Conservation (phyloP, 2,329 filamentous ascomycete species). For the Ophiostoma tasmaniense region DNA sequence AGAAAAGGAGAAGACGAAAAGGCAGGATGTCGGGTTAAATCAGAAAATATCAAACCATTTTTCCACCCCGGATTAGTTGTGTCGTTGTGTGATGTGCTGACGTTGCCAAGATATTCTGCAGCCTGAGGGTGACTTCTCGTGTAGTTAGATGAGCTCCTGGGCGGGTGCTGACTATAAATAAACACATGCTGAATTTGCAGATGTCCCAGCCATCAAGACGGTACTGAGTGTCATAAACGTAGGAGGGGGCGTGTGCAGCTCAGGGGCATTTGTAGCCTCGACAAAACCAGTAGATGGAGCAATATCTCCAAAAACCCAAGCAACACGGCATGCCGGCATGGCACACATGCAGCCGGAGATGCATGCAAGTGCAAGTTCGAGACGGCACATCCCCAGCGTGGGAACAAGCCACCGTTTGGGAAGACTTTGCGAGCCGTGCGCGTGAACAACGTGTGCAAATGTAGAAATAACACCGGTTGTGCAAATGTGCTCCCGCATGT, state of each 20-base stretch:
- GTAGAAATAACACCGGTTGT: background rate
- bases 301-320: background rate
- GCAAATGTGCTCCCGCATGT: background rate
- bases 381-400: background rate
- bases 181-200: too few relatives aligned
- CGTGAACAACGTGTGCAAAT: background rate
- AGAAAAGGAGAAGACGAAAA: background rate
- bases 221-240: background rate
- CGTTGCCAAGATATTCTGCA: background rate
- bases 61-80: background rate
- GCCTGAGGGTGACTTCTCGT: background rate
- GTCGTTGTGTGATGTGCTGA: background rate
- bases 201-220: background rate
- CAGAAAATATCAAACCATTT: background rate
- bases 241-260: background rate
- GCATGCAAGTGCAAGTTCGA: background rate
- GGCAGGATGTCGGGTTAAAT: constrained; percentile 5
- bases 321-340: background rate
- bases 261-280: background rate
- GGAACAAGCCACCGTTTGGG: background rate
- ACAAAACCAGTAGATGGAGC: background rate
- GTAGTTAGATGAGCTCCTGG: too few relatives aligned
- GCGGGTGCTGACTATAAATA: too few relatives aligned
- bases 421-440: background rate
- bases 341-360: background rate